A percentile compares a stretch with the other conserved stretches of the same genome.
Evolutionary conservation across 371 early-diverging fungal species (phyloP).

Genomic region (Lichtheimia ornata): DNA sequence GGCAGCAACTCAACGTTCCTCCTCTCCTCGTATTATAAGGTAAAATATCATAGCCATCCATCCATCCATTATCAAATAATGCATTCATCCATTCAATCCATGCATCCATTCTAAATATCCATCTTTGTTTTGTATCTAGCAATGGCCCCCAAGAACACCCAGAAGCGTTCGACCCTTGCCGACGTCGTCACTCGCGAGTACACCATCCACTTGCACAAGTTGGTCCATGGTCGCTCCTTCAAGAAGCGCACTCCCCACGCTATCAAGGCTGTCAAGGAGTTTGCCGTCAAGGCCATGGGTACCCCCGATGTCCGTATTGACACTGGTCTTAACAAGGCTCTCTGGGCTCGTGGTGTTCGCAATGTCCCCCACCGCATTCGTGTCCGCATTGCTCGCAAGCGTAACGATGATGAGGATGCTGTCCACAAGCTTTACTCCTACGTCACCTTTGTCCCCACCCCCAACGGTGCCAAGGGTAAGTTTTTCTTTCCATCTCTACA

Average conservation of each 20-base stretch:
- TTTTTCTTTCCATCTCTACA: neutral
- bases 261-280: constrained; percentile 88
- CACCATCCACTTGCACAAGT: constrained; percentile 96
- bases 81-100: constrained; percentile 7
- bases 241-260: constrained; percentile 96
- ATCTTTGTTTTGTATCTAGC: constrained; percentile 26
- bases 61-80: neutral
- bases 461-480: constrained; percentile 83
- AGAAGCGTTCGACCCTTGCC: constrained; percentile 66
- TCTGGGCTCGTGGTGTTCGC: constrained; percentile 93
- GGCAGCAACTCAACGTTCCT: too few species aligned
- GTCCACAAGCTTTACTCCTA: constrained; percentile 94
- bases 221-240: constrained; percentile 73
- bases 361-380: constrained; percentile 92
- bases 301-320: constrained; percentile 87
- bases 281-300: constrained; percentile 89
- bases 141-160: constrained; percentile 53
- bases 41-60: neutral
- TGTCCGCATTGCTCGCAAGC: constrained; percentile 89
- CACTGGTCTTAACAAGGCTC: constrained; percentile 77
- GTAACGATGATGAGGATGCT: constrained; percentile 95
- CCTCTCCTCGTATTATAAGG: too few species aligned
- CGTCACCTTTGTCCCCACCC: constrained; percentile 81
- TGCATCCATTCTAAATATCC: constrained; percentile 10
- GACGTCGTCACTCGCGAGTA: constrained; percentile 90